A percentile compares a stretch with the other conserved stretches of the same genome.
phyloP scores from a whole-genome alignment of 2,329 filamentous ascomycete genomes.

The Hymenoscyphus salicellus region DNA sequence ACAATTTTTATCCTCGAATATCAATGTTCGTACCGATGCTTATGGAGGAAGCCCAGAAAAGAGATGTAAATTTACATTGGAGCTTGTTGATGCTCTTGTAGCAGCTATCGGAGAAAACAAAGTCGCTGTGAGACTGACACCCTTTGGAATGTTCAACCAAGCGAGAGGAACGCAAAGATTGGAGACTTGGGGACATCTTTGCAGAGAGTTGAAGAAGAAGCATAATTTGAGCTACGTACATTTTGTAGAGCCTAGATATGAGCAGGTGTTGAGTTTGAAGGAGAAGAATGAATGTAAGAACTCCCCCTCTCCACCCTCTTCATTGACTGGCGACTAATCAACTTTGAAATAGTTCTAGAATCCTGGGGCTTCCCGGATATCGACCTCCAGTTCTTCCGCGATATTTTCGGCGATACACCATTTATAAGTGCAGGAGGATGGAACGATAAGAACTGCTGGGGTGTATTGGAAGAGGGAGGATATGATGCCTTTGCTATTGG shows the following conservation, averaged over 20 bases:
- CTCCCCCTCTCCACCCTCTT: not conserved
- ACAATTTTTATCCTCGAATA: conserved; percentile 53
- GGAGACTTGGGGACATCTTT: conserved; percentile 52
- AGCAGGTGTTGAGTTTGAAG: conserved; percentile 48
- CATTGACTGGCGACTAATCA: not conserved
- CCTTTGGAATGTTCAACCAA: conserved; percentile 55
- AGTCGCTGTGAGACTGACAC: conserved; percentile 56
- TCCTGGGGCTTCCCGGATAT: conserved; percentile 47
- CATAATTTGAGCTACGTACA: conserved; percentile 57
- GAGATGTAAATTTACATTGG: conserved; percentile 49
- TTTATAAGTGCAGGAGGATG: conserved; percentile 57
- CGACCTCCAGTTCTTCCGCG: conserved; percentile 46
- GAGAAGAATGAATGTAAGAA: conserved; percentile 46
- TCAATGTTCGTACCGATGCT: conserved; percentile 52
- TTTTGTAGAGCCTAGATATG: conserved; percentile 53
- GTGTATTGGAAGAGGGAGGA: conserved; percentile 45
- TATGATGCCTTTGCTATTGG: conserved; percentile 49
- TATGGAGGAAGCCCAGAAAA: conserved; percentile 51
- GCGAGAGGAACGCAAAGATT: conserved; percentile 48
- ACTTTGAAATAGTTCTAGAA: conserved; percentile 37
- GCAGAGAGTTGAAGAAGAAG: conserved; percentile 45
- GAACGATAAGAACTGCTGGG: conserved; percentile 49
- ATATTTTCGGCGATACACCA: conserved; percentile 51
- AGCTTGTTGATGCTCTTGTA: conserved; percentile 50
- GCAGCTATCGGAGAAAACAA: conserved; percentile 50